Conservation (phyloP, 345 rosid genomes). For the Melaleuca alternifolia region DNA sequence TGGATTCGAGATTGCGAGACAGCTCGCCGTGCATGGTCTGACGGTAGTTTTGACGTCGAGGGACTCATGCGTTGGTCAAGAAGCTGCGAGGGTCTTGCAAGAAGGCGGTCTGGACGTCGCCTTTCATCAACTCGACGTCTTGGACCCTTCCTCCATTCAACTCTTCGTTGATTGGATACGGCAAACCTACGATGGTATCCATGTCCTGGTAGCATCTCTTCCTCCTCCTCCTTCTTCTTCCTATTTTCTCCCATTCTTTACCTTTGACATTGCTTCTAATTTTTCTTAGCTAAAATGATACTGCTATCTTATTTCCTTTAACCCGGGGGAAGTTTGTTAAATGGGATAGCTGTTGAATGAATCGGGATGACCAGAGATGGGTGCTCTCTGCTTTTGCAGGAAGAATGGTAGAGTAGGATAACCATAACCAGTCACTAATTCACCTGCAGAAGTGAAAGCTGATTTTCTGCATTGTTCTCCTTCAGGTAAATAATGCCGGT, state of each 20-base stretch:
- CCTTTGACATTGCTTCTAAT: background rate
- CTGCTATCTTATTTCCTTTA: background rate
- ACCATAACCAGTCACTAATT: background rate
- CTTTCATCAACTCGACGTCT: conserved; percentile 69
- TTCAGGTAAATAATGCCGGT: conserved; percentile 91
- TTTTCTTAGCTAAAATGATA: background rate
- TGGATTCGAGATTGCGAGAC: conserved; percentile 87
- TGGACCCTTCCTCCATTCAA: conserved; percentile 43
- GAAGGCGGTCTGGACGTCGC: conserved; percentile 82
- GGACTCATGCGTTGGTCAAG: conserved; percentile 62
- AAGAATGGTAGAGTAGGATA: background rate
- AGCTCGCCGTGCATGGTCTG: conserved; percentile 77
- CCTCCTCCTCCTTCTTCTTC: background rate
- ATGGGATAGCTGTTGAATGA: background rate
- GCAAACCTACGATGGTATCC: conserved; percentile 52
- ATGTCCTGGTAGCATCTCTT: conserved; percentile 49
- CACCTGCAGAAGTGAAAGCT: background rate
- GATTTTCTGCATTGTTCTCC: background rate
- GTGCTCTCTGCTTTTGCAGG: background rate
- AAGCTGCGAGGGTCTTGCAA: conserved; percentile 65
- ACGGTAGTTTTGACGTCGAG: conserved; percentile 72
- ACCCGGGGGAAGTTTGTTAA: background rate
- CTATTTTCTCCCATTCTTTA: background rate
- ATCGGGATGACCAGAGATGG: background rate
- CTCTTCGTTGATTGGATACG: conserved; percentile 54